Conservation (phyloP, 441 rosid species). For the Dalechampia spathulata region DNA sequence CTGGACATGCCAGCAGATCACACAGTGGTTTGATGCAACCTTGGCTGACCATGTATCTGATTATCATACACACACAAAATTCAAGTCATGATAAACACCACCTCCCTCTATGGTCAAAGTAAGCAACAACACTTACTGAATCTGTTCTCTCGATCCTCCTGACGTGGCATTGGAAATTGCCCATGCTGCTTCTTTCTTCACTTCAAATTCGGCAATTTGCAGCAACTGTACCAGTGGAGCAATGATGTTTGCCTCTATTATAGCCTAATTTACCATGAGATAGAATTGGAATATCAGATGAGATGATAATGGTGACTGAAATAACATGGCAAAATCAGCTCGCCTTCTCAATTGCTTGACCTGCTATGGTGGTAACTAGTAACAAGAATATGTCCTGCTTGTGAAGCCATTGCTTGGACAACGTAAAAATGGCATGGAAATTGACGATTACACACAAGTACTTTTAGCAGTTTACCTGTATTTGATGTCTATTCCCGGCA, state of each 20-base stretch:
- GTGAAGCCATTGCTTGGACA: neutral
- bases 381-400: no score
- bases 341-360: no score
- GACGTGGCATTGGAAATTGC: conserved; percentile 65
- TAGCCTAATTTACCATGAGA: conserved; percentile 8
- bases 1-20: conserved; percentile 73
- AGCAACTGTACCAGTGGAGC: conserved; percentile 48
- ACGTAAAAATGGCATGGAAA: neutral
- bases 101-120: no score
- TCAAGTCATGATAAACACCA: neutral
- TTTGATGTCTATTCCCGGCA: conserved; percentile 57
- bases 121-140: conserved; percentile 27
- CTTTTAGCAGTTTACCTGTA: conserved; percentile 8
- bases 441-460: neutral
- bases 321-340: neutral
- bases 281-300: neutral
- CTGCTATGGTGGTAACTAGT: no score
- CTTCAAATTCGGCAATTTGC: conserved; percentile 67
- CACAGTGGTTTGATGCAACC: conserved; percentile 79
- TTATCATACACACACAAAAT: neutral
- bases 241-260: conserved; percentile 46
- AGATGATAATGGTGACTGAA: neutral
- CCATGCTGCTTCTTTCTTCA: conserved; percentile 71
- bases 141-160: conserved; percentile 65
- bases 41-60: conserved; percentile 44